Evolutionary conservation across 106 monocot species (phyloP).

Genomic region (Alisma plantagoaquatica): DNA sequence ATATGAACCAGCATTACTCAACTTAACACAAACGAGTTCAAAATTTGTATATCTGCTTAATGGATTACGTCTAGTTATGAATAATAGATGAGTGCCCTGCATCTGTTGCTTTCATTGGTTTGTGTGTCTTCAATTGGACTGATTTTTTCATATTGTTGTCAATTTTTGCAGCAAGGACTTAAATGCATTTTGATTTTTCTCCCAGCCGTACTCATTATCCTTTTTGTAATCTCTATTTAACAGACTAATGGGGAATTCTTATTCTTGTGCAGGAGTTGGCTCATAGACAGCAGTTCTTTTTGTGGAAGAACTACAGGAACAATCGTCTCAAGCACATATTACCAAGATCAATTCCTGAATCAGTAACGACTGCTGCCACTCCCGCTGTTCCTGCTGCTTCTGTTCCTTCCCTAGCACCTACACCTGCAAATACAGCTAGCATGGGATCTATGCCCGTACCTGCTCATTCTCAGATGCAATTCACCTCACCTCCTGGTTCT

Average conservation of each 20-base stretch:
- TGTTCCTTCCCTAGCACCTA: slow-evolving; percentile 22
- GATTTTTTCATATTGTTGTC: not conserved
- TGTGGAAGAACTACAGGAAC: slow-evolving; percentile 95
- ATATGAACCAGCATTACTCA: no score
- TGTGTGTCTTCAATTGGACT: no score
- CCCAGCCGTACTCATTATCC: not conserved
- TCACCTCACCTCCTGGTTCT: slow-evolving; percentile 50
- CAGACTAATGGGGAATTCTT: not conserved
- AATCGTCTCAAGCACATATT: slow-evolving; percentile 93
- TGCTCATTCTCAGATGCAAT: slow-evolving; percentile 58
- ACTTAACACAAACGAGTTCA: no score
- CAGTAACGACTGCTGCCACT: slow-evolving; percentile 26
- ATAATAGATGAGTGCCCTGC: no score
- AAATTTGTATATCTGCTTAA: no score
- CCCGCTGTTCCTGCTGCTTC: slow-evolving; percentile 15
- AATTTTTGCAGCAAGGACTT: not conserved
- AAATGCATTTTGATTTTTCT: not conserved
- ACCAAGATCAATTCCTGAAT: slow-evolving; percentile 77
- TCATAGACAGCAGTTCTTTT: slow-evolving; percentile 90
- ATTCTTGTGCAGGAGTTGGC: slow-evolving; percentile 62
- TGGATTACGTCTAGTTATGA: no score
- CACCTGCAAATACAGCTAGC: slow-evolving; percentile 19
- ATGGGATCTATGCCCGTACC: slow-evolving; percentile 15
- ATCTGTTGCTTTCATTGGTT: no score
- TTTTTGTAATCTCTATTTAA: not conserved